Base-by-base conservation (phyloP, 116 monocot genomes). In the Trichopus zeylanicus region DNA sequence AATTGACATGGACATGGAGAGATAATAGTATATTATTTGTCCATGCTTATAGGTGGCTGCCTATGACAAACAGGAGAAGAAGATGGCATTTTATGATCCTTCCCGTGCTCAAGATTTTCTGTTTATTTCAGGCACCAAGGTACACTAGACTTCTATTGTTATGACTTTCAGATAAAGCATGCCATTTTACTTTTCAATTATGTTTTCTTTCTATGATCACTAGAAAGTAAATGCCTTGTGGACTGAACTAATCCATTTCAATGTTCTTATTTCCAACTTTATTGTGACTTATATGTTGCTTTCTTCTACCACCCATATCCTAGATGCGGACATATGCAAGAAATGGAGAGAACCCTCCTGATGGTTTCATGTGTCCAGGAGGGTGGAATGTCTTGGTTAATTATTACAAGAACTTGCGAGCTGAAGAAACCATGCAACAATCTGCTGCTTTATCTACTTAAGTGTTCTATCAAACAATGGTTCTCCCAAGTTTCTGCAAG, bases 1-100 rank as follows among this genome's bases (percentile, higher is more conserved):
- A 3, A 42, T 18, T 42, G n/a, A 42, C 16, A 18, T 16, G 42
- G n/a, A 42, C n/a, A 13, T 42, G n/a, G 42, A 42, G 42, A 42
- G 4, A 16, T 1, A 42, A 42, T 42, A 2, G 4, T 42, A n/a
- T 42, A 42, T 13, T 0, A 2, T 4, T 42, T 42, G 0, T 69
- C 18, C 7, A 39, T 63, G 8, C 49, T 26, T 28, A n/a, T 54
- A 98, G 98, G 91, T 98, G 13, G 98, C 98, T 38, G 98, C 98
- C 37, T 98, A 98, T 54, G 91, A 98, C 39, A 80, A 75, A 29
- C 60, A 56, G 38, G 71, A 56, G 31, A 82, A 88, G 57, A 82
- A 91, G 78, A 98, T 98, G 98, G 88, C 98, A 46, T 98, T 91
- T 64, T 98, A 91, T 51, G 98, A 98, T 35, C 98, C 98, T 48